Evolutionary conservation across 1,284 basidiomycete species (phyloP).

Genomic region (Inonotus obliquus): DNA sequence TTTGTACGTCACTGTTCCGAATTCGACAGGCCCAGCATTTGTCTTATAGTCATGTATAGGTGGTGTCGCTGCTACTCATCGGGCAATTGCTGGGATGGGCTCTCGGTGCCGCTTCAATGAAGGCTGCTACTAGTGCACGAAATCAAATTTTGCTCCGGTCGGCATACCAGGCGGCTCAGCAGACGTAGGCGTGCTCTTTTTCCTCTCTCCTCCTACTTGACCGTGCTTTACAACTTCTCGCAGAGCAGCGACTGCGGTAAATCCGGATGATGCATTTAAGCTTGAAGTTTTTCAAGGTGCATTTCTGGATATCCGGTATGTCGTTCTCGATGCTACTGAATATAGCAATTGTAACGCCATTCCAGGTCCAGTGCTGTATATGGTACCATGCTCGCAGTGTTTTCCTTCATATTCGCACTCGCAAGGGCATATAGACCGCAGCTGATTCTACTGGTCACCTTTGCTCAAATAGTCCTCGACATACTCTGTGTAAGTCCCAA

Average conservation of each 20-base stretch:
- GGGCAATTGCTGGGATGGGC: constrained; percentile 75
- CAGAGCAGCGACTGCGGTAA: constrained; percentile 43
- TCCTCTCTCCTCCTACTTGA: neutral
- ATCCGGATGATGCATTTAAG: constrained; percentile 45
- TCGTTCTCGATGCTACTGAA: constrained; percentile 6
- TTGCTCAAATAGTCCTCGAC: constrained; percentile 56
- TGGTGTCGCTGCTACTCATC: constrained; percentile 43
- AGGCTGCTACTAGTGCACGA: constrained; percentile 54
- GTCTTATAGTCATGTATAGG: constrained; percentile 26
- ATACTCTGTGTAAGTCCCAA: constrained; percentile 49
- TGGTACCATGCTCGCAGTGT: constrained; percentile 69
- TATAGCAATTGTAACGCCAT: constrained; percentile 3
- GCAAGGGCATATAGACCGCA: constrained; percentile 60
- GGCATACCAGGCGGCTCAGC: constrained; percentile 42
- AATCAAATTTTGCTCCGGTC: constrained; percentile 44
- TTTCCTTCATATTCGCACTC: constrained; percentile 54
- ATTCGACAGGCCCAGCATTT: neutral
- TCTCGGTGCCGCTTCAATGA: constrained; percentile 69
- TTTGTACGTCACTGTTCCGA: constrained; percentile 27
- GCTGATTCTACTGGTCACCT: constrained; percentile 52
- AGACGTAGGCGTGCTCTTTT: constrained; percentile 32
- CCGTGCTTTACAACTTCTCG: neutral
- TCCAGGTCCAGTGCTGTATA: constrained; percentile 52
- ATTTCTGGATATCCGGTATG: constrained; percentile 61
- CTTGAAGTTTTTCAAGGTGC: constrained; percentile 54